A percentile compares a stretch with the other conserved stretches of the same genome.
phyloP scores from a whole-genome alignment of 345 rosid genomes.

The Passiflora organensis region DNA sequence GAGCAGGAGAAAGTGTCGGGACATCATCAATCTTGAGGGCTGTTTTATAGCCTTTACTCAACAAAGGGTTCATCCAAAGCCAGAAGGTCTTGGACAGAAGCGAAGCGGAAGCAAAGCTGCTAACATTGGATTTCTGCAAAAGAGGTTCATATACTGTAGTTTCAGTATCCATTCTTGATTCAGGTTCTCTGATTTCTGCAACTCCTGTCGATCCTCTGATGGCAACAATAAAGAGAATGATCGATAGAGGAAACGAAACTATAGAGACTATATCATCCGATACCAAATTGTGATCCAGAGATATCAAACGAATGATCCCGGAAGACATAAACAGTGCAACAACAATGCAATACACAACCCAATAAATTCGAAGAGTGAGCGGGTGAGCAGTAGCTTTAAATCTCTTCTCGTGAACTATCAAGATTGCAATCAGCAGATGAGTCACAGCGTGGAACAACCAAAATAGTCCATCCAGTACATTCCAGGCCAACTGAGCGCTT shows the following conservation, averaged over 20 bases:
- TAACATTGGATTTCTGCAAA: conserved; percentile 40
- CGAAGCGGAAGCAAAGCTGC: conserved; percentile 70
- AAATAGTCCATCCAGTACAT: conserved; percentile 41
- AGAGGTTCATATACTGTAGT: conserved; percentile 31
- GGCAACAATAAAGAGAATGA: conserved; percentile 44
- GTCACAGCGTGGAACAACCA: conserved; percentile 78
- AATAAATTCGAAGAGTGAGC: conserved; percentile 52
- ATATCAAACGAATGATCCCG: conserved; percentile 42
- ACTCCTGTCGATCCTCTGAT: conserved; percentile 73
- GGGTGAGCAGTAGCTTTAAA: conserved; percentile 60
- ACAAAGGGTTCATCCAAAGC: conserved; percentile 91
- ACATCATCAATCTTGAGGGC: conserved; percentile 66
- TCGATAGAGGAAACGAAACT: conserved; percentile 47
- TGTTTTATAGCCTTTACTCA: conserved; percentile 68
- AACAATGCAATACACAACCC: conserved; percentile 45
- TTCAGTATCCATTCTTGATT: conserved; percentile 26
- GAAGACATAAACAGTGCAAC: conserved; percentile 47
- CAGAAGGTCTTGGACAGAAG: conserved; percentile 58
- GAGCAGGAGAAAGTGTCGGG: conserved; percentile 71
- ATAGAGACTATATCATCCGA: conserved; percentile 57
- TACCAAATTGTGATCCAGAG: conserved; percentile 26
- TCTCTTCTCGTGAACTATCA: conserved; percentile 65
- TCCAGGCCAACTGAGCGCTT: conserved; percentile 28
- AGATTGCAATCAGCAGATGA: conserved; percentile 49
- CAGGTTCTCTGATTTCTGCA: conserved; percentile 18